These are phyloP conservation scores for Cytauxzoon felis DNA, from an alignment of 169 alveolate genomes.

Conservation along the genomic window DNA sequence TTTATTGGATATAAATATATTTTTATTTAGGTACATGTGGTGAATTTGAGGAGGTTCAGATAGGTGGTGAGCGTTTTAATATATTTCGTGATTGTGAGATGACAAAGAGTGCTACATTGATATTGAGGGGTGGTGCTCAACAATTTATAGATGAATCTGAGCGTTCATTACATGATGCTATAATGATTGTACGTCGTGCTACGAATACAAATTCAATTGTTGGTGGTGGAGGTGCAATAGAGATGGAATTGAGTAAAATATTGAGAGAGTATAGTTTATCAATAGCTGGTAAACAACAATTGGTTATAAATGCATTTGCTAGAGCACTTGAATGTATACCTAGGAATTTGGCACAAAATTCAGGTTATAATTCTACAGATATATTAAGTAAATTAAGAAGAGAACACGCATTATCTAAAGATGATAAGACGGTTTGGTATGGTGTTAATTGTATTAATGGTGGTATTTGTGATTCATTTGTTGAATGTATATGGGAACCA, in stretches of 20 bases:
- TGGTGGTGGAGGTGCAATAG: constrained; percentile 98
- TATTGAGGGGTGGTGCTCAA: constrained; percentile 97
- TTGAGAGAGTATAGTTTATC: constrained; percentile 67
- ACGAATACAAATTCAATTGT: constrained; percentile 86
- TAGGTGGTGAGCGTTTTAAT: constrained; percentile 96
- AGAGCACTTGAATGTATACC: constrained; percentile 96
- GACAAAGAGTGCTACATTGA: constrained; percentile 89
- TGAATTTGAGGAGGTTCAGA: constrained; percentile 92
- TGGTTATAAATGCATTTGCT: constrained; percentile 89
- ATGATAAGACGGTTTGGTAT: constrained; percentile 71
- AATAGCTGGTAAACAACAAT: constrained; percentile 89
- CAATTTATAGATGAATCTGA: constrained; percentile 97
- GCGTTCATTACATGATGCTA: constrained; percentile 95
- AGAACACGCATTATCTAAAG: constrained; percentile 80
- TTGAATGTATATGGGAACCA: constrained; percentile 94
- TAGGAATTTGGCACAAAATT: constrained; percentile 92
- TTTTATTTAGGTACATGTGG: constrained; percentile 90
- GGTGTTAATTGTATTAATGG: constrained; percentile 93
- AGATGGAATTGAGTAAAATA: constrained; percentile 66
- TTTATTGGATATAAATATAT: too few species aligned
- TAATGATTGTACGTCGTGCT: constrained; percentile 93
- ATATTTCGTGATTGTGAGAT: constrained; percentile 89
- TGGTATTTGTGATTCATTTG: constrained; percentile 85
- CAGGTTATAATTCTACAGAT: constrained; percentile 93
- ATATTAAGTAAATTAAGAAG: constrained; percentile 89